Percentiles rank a stretch among this genome's conserved stretches.
Conservation (phyloP, 2,329 filamentous ascomycete genomes). For the Neospermospora avenae region DNA sequence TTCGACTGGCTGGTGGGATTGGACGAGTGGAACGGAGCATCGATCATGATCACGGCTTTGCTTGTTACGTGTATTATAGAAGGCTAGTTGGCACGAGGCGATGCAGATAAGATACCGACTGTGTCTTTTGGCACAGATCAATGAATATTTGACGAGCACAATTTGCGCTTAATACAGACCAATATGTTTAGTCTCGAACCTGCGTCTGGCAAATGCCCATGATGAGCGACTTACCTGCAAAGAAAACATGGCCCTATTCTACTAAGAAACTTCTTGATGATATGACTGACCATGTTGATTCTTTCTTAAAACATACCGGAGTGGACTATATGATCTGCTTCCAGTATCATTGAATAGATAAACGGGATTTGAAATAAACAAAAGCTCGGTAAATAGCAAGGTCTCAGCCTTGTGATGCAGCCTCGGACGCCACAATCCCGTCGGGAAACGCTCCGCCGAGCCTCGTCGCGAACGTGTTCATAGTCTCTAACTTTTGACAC, state of each 20-base stretch:
- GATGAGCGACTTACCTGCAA: too few relatives aligned
- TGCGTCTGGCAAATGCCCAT: too few relatives aligned
- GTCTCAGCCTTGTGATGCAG: slow-evolving; percentile 15
- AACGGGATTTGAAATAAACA: too few relatives aligned
- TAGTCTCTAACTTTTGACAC: not conserved
- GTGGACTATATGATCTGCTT: too few relatives aligned
- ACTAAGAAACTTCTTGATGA: too few relatives aligned
- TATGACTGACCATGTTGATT: not conserved
- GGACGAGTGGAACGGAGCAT: slow-evolving; percentile 19
- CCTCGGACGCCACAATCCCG: slow-evolving; percentile 11
- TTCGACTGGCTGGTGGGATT: slow-evolving; percentile 15
- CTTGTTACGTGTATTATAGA: slow-evolving; percentile 31
- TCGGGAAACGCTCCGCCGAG: slow-evolving; percentile 4
- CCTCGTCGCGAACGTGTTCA: slow-evolving; percentile 27
- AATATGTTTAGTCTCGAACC: too few relatives aligned
- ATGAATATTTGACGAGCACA: slow-evolving; percentile 7
- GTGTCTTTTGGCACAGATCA: slow-evolving; percentile 8
- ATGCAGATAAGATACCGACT: slow-evolving; percentile 24
- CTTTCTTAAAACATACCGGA: too few relatives aligned
- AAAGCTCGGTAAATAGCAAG: slow-evolving; percentile 9
- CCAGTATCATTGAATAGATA: too few relatives aligned
- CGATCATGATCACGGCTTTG: slow-evolving; percentile 19
- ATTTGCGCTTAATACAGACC: not conserved
- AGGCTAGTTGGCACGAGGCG: slow-evolving; percentile 13
- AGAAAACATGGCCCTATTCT: too few relatives aligned